Base-by-base conservation (phyloP, 257 asterid genomes). In the Capsicum pubescens region DNA sequence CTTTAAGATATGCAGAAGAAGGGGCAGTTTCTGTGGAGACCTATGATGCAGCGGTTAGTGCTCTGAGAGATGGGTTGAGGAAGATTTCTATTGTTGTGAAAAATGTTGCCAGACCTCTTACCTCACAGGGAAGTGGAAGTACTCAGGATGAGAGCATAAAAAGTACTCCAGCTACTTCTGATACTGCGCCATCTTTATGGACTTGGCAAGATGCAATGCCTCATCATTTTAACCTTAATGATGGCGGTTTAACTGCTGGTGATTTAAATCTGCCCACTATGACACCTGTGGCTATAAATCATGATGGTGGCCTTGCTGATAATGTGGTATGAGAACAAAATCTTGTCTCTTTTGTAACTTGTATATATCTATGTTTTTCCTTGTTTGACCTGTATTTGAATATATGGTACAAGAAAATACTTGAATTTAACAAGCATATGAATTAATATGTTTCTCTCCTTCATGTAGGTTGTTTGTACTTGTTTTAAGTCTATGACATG, bases 401-500 rank as follows among this genome's bases (percentile, higher is more conserved):
- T 21, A 76, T 52, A 6, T 56, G 21, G 81, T 13, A 8, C 48
- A 56, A 21, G 80, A 46, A 0, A 78, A 10, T 32, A 39, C 35
- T 21, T 74, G 83, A 63, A 36, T 19, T 72, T 15, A 79, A 14
- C 46, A 52, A 54, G 4, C n/a, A 9, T 68, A 54, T 77, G 78
- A 79, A 50, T 35, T 52, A 46, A 44, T 58, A n/a, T 1, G 52
- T 67, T 56, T 52, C 42, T 80, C 35, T 84, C 66, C 70, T 42
- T 46, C 74, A 39, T 88, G 79, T 90, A 93, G 98, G 95, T 91
- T 61, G 94, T 91, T 83, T 93, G 88, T 58, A 90, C 95, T 84
- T 92, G 93, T 89, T 92, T 94, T 81, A 94, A 91, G 91, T 90
- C 94, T 87, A 91, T 93, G 94, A 85, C 94, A 76, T 93, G 97